Base-by-base conservation (phyloP, 2,329 filamentous ascomycete species). In the Xylaria sp. region DNA sequence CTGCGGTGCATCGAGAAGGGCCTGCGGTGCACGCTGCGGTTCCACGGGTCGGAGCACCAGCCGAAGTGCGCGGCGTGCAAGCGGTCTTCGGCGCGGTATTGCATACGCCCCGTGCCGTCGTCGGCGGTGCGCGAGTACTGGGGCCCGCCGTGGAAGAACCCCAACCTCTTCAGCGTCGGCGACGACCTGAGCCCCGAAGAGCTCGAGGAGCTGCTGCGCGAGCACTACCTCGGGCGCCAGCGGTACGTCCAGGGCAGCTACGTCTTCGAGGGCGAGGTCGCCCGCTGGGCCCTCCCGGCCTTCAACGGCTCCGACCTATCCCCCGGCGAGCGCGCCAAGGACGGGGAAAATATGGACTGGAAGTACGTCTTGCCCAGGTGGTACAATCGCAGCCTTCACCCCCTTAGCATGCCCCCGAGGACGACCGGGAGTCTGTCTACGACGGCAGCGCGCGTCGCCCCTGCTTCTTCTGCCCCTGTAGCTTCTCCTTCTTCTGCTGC, bases 1-100 rank as follows among this genome's bases (percentile, higher is more conserved):
- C 43, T 68, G 1, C 47, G 61, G 7, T 69, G 66, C 26, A 39
- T 34, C 2, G 55, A 62, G 16, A 64, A 66, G 18, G 59, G 47
- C 1, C 62, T 67, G 0, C 48, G 43, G 6, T 69, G 66, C 54
- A 69, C 66, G 7, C 56, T 68, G 0, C 54, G 43, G 8, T 67
- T 57, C 49, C 1, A 52, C 3, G 61, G 57, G 1, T 39, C 50
- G n/a, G 59, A 63, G 11, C n/a, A 4, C 2, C 61, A 57, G 13
- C 20, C 19, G 1, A 58, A 56, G 47, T 69, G 66, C 44, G 50
- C 55, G 1, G 64, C 60, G 1, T 69, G 66, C 18, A 50, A 48
- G 17, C 54, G 66, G 11, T 58, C 60, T 0, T 41, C 34, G 1
- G 19, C 39, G 19, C 34, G 29, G 24, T 54, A 61, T 24, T 68